phyloP scores from a whole-genome alignment of 1,284 basidiomycete species.

The Apiotrichum gracile region DNA sequence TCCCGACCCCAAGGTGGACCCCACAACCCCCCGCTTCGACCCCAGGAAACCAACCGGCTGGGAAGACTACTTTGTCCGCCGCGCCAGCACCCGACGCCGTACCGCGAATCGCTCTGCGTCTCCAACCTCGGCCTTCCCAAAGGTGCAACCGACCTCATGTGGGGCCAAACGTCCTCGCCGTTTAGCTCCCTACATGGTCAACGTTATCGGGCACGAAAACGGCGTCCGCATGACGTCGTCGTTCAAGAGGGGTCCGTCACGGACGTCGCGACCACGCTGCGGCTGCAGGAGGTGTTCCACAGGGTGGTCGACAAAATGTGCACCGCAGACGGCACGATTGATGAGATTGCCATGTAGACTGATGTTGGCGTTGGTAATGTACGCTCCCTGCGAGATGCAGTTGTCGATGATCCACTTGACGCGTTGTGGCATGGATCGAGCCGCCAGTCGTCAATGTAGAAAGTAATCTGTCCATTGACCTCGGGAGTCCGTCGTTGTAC shows the following conservation, averaged over 20 bases:
- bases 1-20: constrained; percentile 20
- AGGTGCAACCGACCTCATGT: constrained; percentile 26
- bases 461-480: no score
- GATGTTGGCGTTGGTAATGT: no score
- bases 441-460: no score
- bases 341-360: no score
- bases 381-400: no score
- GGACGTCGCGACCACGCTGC: no score
- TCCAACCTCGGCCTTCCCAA: constrained; percentile 37
- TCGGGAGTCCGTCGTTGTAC: no score
- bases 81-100: constrained; percentile 15
- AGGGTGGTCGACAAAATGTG: no score
- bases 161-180: constrained; percentile 29
- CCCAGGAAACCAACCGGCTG: constrained; percentile 29
- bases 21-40: constrained; percentile 7
- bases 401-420: no score
- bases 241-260: constrained; percentile 27
- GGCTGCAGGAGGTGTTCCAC: no score
- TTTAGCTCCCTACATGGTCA: constrained; percentile 21
- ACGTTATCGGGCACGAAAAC: constrained; percentile 27
- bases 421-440: no score
- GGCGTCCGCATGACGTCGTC: constrained; percentile 26
- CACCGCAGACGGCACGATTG: no score
- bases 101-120: constrained; percentile 15
- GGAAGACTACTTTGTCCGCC: constrained; percentile 30